Conservation (phyloP, 345 rosid genomes). For the Euphorbia peplus region DNA sequence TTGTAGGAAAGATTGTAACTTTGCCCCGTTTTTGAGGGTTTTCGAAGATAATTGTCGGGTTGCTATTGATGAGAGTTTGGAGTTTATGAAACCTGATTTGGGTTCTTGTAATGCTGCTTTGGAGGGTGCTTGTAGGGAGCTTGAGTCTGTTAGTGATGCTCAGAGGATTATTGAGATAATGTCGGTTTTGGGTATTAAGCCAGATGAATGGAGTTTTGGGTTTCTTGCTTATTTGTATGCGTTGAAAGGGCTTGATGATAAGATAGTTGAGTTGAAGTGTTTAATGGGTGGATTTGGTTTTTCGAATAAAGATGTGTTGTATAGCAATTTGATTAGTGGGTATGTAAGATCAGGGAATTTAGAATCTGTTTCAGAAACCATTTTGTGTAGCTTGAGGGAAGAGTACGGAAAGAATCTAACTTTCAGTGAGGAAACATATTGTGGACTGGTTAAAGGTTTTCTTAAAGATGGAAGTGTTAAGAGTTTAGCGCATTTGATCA, state of each 20-base stretch:
- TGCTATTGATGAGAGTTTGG: constrained; percentile 70
- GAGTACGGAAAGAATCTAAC: constrained; percentile 24
- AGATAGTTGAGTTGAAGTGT: constrained; percentile 58
- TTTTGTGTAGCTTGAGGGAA: constrained; percentile 42
- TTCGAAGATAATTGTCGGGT: constrained; percentile 70
- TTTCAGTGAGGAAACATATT: constrained; percentile 52
- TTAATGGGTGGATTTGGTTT: constrained; percentile 63
- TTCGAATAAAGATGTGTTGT: constrained; percentile 35
- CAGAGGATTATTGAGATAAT: constrained; percentile 60
- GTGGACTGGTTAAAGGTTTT: constrained; percentile 66
- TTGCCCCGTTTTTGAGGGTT: constrained; percentile 53
- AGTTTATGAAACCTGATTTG: constrained; percentile 67
- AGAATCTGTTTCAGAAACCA: constrained; percentile 45
- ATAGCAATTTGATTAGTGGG: constrained; percentile 60
- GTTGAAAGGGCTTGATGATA: constrained; percentile 59
- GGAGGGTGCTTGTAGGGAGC: constrained; percentile 57
- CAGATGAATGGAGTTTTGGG: constrained; percentile 70
- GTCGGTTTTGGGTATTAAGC: constrained; percentile 70
- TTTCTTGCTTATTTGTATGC: constrained; percentile 84
- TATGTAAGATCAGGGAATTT: constrained; percentile 61
- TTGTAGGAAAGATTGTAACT: constrained; percentile 42
- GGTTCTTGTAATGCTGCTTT: constrained; percentile 70
- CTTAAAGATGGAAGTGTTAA: constrained; percentile 54
- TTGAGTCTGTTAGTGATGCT: constrained; percentile 64
- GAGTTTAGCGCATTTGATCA: constrained; percentile 63